phyloP scores from a whole-genome alignment of 371 early-diverging fungal genomes.

The Mucor velutinosus region DNA sequence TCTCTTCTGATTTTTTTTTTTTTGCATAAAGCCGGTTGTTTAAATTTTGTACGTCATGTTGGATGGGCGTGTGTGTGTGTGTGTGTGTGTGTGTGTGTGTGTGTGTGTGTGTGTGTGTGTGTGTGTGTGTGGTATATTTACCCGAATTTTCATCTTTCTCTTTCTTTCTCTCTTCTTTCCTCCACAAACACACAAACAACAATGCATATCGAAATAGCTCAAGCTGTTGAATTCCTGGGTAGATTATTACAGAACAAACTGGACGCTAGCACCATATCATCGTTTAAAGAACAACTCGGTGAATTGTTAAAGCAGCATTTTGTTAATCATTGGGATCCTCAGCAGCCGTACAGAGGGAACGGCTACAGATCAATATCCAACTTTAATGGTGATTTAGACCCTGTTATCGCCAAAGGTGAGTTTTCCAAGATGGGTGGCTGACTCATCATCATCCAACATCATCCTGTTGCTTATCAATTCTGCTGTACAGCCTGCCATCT shows the following conservation, averaged over 20 bases:
- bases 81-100: too few species aligned
- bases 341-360: constrained; percentile 67
- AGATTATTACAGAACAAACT: constrained; percentile 49
- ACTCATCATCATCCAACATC: not conserved
- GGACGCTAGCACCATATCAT: constrained; percentile 28
- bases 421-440: not conserved
- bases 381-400: constrained; percentile 68
- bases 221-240: constrained; percentile 58
- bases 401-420: constrained; percentile 50
- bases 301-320: constrained; percentile 43
- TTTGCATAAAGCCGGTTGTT: not conserved
- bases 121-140: not conserved
- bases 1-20: not conserved
- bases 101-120: too few species aligned
- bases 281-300: constrained; percentile 42
- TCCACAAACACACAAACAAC: not conserved
- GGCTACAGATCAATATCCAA: constrained; percentile 76
- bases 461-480: too few species aligned
- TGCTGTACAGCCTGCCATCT: constrained; percentile 47
- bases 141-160: constrained; percentile 7
- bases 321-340: constrained; percentile 70
- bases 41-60: not conserved
- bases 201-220: constrained; percentile 63
- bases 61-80: not conserved
- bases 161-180: not conserved